Evolutionary conservation across 2,329 filamentous ascomycete species (phyloP), one percentile per base, ranked within the genome.

Genomic region (Coleophoma crateriformis): DNA sequence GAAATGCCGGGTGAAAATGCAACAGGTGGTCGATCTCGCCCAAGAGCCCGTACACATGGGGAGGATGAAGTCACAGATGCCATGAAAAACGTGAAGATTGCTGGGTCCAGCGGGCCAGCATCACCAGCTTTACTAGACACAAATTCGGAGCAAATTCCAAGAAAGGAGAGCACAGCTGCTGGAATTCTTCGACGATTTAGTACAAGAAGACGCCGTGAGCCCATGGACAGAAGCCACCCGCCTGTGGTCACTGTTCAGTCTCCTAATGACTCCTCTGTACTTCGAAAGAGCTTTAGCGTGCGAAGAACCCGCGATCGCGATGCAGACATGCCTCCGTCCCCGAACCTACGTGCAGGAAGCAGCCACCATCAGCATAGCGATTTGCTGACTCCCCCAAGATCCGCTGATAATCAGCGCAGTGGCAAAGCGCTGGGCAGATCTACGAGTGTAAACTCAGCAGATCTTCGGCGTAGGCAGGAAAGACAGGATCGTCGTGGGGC

Each of bases 1-100:
- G 91, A 96, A 65, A 86, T 96, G 78, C 84, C 89, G 0, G 91
- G 91, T 15, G 90, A 96, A 68, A 91, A 85, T 63, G 85, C 88
- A 11, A 94, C 88, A 1, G 89, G 90, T 40, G 88, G 89, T 41
- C 79, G 92, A 52, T 85, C 88, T 33, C 79, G 94, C 45, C 90
- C 91, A 7, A 81, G 94, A 45, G 90, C 94, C 34, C 81, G 94
- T 56, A 97, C 94, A 0, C 92, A 97, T 63, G 94, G 92, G 14
- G 94, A 97, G 67, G 92, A 97, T 54, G 94, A 99, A 50, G 79
- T 89, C 11, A 78, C 84, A 0, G 88, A 95, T 45, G 77, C 78
- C 7, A 71, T 87, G 64, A 86, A 89, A 67, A 81, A 83, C 56
- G 68, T 86, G 17, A 81, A 84, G 55, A 63, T 82, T 32, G 67